Conservation (phyloP, 192 early-diverging fungal genomes). For the Lunasporangiospora selenospora region DNA sequence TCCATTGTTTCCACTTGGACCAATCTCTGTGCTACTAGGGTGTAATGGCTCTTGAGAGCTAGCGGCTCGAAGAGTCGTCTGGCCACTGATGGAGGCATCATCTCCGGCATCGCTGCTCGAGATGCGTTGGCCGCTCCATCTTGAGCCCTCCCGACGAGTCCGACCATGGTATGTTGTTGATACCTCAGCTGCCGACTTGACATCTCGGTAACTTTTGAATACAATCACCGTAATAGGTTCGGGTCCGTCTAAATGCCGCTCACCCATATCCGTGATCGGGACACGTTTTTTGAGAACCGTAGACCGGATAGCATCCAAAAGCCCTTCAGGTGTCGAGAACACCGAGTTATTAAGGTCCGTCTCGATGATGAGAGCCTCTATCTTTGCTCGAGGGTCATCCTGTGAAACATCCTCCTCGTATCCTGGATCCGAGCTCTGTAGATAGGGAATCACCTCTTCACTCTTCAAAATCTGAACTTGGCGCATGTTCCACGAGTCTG, state of each 20-base stretch:
- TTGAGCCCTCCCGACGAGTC: constrained; percentile 19
- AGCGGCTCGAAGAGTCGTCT: too few species aligned
- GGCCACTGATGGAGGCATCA: background rate
- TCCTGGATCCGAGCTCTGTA: too few species aligned
- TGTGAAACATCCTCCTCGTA: too few species aligned
- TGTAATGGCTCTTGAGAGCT: too few species aligned
- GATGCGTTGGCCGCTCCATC: constrained; percentile 47
- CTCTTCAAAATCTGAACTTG: constrained; percentile 26
- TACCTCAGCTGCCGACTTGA: constrained; percentile 15
- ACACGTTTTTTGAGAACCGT: too few species aligned
- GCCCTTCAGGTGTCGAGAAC: constrained; percentile 9
- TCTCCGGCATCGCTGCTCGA: constrained; percentile 31
- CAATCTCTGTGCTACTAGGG: too few species aligned
- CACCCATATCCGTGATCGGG: too few species aligned
- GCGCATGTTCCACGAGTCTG: constrained; percentile 29
- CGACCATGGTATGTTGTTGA: constrained; percentile 33
- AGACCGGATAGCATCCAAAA: constrained; percentile 24
- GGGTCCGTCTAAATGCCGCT: too few species aligned
- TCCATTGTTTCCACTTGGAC: too few species aligned
- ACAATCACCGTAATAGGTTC: constrained; percentile 29
- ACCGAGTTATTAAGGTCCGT: constrained; percentile 24
- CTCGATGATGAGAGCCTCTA: constrained; percentile 39
- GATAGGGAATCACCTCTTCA: constrained; percentile 15
- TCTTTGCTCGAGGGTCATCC: constrained; percentile 17
- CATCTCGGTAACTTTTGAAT: constrained; percentile 39